Percentiles rank a stretch among this genome's conserved stretches.
These are phyloP conservation scores for Penicillium paradoxum DNA, from an alignment of 495 filamentous ascomycete genomes.

Conservation along the genomic window DNA sequence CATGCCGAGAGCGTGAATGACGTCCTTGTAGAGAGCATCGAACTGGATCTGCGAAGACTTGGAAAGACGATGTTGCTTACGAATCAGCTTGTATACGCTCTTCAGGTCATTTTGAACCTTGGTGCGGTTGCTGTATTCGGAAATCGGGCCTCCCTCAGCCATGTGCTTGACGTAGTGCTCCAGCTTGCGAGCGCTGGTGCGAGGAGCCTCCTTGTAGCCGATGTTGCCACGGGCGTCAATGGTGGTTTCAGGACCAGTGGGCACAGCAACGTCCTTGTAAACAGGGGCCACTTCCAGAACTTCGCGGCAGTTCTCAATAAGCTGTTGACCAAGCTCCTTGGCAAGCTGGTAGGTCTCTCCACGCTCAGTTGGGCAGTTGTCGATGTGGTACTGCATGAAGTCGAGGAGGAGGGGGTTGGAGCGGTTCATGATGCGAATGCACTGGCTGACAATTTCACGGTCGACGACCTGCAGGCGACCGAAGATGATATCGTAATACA, in stretches of 20 bases:
- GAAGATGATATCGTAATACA: slow-evolving; percentile 99
- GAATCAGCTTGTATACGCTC: slow-evolving; percentile 94
- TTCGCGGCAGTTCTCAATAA: slow-evolving; percentile 97
- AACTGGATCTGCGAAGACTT: slow-evolving; percentile 94
- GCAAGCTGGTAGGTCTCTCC: slow-evolving; percentile 97
- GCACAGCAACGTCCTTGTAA: slow-evolving; percentile 91
- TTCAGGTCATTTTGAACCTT: slow-evolving; percentile 96
- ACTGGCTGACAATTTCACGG: slow-evolving; percentile 95
- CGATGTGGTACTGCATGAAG: slow-evolving; percentile 99
- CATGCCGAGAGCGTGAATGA: slow-evolving; percentile 89
- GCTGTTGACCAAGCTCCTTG: slow-evolving; percentile 88
- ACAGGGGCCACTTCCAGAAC: slow-evolving; percentile 75
- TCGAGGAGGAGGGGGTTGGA: slow-evolving; percentile 93
- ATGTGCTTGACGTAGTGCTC: slow-evolving; percentile 99
- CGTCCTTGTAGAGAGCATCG: slow-evolving; percentile 87
- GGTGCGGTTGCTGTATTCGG: slow-evolving; percentile 94
- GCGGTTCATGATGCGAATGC: slow-evolving; percentile 98
- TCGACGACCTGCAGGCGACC: slow-evolving; percentile 89
- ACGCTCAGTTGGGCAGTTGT: slow-evolving; percentile 93
- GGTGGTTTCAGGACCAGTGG: slow-evolving; percentile 84
- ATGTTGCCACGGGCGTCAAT: slow-evolving; percentile 88
- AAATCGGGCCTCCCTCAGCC: slow-evolving; percentile 96
- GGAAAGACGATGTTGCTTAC: slow-evolving; percentile 92
- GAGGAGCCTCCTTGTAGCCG: slow-evolving; percentile 81
- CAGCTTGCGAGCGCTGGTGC: slow-evolving; percentile 87